These are phyloP conservation scores for Peronospora belbahrii DNA, from an alignment of 352 stramenopile species.

Conservation along the genomic window DNA sequence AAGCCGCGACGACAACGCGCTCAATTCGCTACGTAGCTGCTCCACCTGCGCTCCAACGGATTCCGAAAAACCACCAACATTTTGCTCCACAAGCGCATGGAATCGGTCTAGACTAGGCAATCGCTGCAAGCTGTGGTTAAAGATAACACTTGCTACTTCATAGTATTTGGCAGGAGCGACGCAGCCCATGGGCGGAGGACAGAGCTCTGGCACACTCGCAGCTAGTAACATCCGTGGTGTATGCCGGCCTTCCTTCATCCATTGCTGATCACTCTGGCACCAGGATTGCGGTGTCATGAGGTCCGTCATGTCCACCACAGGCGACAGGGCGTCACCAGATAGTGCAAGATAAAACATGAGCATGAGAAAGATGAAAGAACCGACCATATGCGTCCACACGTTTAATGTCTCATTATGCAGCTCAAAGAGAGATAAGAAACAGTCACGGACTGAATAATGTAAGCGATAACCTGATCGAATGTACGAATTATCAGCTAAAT, in stretches of 20 bases:
- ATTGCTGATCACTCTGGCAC: constrained; percentile 26
- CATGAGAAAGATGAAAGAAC: constrained; percentile 76
- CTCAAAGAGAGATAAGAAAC: constrained; percentile 75
- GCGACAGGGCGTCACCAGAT: constrained; percentile 35
- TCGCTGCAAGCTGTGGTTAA: constrained; percentile 79
- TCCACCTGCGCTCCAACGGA: constrained; percentile 59
- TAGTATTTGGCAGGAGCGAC: constrained; percentile 45
- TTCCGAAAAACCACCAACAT: constrained; percentile 64
- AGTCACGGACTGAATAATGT: constrained; percentile 75
- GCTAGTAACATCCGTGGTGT: constrained; percentile 41
- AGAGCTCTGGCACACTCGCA: constrained; percentile 34
- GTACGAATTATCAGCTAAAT: constrained; percentile 83
- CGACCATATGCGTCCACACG: constrained; percentile 84
- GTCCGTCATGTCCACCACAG: constrained; percentile 5
- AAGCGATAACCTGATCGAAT: constrained; percentile 80
- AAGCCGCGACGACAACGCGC: constrained; percentile 43
- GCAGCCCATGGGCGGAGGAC: constrained; percentile 21
- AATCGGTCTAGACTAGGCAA: constrained; percentile 78
- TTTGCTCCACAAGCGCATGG: constrained; percentile 61
- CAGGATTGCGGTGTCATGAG: constrained; percentile 22
- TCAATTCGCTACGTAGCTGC: constrained; percentile 54
- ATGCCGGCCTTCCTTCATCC: constrained; percentile 42
- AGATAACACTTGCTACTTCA: constrained; percentile 69
- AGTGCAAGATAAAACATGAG: constrained; percentile 73
- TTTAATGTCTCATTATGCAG: constrained; percentile 87